A percentile compares a stretch with the other conserved stretches of the same genome.
These are phyloP conservation scores for Fremontodendron californicum DNA, from an alignment of 345 rosid species.

Conservation along the genomic window DNA sequence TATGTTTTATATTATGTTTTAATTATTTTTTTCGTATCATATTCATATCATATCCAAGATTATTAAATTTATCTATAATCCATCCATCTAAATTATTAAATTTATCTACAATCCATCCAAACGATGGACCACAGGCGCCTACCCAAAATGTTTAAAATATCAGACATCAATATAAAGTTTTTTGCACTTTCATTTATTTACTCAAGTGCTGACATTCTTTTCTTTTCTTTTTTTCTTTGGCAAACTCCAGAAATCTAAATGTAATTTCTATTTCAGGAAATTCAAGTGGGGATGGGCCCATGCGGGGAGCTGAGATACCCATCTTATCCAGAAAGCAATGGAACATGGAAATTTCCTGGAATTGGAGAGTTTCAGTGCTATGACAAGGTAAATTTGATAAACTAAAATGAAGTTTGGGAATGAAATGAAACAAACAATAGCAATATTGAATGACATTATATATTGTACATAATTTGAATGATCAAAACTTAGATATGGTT, in stretches of 20 bases:
- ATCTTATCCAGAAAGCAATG: constrained; percentile 91
- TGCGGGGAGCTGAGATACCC: constrained; percentile 95
- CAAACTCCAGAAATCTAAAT: constrained; percentile 1
- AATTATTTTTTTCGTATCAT: too few relatives aligned
- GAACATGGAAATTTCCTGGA: constrained; percentile 92
- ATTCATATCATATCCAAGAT: too few relatives aligned
- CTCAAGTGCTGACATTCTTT: neutral
- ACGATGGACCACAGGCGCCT: constrained; percentile 1
- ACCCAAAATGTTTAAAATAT: neutral
- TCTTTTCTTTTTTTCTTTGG: neutral
- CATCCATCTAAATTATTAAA: too few relatives aligned
- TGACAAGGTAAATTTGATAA: constrained; percentile 59
- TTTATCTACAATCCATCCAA: neutral
- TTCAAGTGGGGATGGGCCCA: constrained; percentile 98
- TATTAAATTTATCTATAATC: too few relatives aligned
- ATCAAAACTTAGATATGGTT: neutral
- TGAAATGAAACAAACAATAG: neutral
- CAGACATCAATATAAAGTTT: neutral
- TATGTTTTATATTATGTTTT: too few relatives aligned
- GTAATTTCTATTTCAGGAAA: constrained; percentile 54
- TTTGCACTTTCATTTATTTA: neutral
- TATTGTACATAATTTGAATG: neutral
- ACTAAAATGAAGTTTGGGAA: neutral
- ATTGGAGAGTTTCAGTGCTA: constrained; percentile 98
- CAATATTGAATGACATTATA: neutral